Conservation (phyloP, 352 stramenopile genomes). For the Phytophthora foliorum region DNA sequence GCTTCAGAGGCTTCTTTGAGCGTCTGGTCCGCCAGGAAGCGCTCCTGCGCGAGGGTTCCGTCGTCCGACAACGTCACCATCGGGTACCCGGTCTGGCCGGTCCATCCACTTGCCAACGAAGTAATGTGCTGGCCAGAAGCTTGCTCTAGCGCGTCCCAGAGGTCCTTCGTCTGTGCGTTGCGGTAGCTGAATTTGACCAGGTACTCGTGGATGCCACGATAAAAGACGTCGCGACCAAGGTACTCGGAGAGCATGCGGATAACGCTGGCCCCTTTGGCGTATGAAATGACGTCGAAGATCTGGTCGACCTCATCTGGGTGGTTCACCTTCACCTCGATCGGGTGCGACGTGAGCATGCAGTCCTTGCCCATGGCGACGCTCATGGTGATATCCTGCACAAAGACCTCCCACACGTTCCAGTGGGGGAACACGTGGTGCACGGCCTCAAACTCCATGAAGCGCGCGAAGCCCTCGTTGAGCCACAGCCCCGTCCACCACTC, state of each 20-base stretch:
- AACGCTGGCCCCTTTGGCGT: slow-evolving; percentile 92
- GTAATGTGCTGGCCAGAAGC: slow-evolving; percentile 92
- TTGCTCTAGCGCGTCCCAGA: slow-evolving; percentile 95
- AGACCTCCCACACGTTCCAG: slow-evolving; percentile 98
- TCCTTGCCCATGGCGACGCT: slow-evolving; percentile 94
- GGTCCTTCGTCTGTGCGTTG: slow-evolving; percentile 96
- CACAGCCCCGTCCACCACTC: slow-evolving; percentile 97
- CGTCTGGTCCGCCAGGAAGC: slow-evolving; percentile 94
- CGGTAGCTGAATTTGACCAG: slow-evolving; percentile 93
- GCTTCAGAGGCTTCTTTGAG: slow-evolving; percentile 45
- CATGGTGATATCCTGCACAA: slow-evolving; percentile 88
- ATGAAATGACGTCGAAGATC: slow-evolving; percentile 99
- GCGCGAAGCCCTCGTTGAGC: slow-evolving; percentile 99
- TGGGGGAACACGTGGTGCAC: slow-evolving; percentile 94
- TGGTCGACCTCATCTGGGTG: slow-evolving; percentile 97
- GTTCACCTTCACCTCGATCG: slow-evolving; percentile 96
- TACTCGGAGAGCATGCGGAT: slow-evolving; percentile 87
- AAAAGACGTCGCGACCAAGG: slow-evolving; percentile 81
- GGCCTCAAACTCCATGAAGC: slow-evolving; percentile 96
- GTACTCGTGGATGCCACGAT: slow-evolving; percentile 93
- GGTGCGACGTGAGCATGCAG: slow-evolving; percentile 92
- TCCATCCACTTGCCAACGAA: slow-evolving; percentile 95
- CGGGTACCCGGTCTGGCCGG: slow-evolving; percentile 95
- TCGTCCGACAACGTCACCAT: slow-evolving; percentile 82
- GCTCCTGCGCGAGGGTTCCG: slow-evolving; percentile 88